These are phyloP conservation scores for Neofusicoccum ribis DNA, from an alignment of 2,329 filamentous ascomycete species.

Conservation along the genomic window DNA sequence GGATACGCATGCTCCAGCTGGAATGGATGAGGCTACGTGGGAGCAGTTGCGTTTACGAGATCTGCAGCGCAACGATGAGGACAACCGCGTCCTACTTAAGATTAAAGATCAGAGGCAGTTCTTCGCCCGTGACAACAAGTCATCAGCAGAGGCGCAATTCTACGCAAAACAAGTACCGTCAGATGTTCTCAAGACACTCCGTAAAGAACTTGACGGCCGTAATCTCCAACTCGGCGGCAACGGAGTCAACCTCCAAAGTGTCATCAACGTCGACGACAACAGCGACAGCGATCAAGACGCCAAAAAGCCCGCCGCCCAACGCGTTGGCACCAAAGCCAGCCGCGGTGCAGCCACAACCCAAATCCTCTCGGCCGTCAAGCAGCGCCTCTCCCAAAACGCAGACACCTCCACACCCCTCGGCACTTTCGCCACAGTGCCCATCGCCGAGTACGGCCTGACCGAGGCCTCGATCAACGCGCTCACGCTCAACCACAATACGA, in stretches of 20 bases:
- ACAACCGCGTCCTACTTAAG: conserved; percentile 78
- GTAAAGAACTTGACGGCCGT: conserved; percentile 59
- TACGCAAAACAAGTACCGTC: conserved; percentile 71
- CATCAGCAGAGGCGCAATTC: conserved; percentile 51
- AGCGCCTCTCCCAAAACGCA: conserved; percentile 60
- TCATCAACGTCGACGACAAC: conserved; percentile 69
- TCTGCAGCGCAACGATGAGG: conserved; percentile 70
- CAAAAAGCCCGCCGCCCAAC: conserved; percentile 55
- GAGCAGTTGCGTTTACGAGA: conserved; percentile 76
- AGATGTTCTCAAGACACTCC: conserved; percentile 66
- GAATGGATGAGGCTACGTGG: conserved; percentile 71
- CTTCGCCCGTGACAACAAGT: conserved; percentile 59
- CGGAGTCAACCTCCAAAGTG: conserved; percentile 58
- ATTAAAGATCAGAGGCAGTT: conserved; percentile 85
- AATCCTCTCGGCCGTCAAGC: conserved; percentile 64
- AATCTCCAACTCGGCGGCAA: conserved; percentile 27
- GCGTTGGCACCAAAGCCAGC: conserved; percentile 70
- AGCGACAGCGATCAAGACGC: conserved; percentile 57
- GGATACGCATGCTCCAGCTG: conserved; percentile 65
- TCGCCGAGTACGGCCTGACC: conserved; percentile 35
- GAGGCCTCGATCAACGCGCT: conserved; percentile 60
- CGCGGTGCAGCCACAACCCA: conserved; percentile 65
- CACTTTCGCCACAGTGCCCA: conserved; percentile 30
- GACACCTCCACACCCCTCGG: conserved; percentile 32
- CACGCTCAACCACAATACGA: conserved; percentile 84